Percentiles rank a stretch among this genome's conserved stretches.
phyloP scores from a whole-genome alignment of 1,284 basidiomycete species.

The Trametes polyzona region DNA sequence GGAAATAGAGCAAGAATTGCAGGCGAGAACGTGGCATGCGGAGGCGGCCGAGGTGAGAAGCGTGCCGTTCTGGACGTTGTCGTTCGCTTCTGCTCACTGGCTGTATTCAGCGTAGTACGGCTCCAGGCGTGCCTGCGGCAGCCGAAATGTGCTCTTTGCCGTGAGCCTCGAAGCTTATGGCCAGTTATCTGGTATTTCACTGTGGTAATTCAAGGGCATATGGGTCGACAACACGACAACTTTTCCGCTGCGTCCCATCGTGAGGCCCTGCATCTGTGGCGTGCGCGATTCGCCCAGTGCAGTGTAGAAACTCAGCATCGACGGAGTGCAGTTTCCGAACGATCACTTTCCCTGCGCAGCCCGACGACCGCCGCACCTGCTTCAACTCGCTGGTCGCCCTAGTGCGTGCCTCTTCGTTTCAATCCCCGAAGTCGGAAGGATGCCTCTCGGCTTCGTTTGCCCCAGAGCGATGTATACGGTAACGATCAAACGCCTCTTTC shows the following conservation, averaged over 20 bases:
- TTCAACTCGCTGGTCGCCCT: neutral
- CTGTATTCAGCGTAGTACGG: neutral
- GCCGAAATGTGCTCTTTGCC: neutral
- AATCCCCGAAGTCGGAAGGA: neutral
- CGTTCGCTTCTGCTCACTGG: neutral
- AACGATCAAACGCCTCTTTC: neutral
- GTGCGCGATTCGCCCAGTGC: neutral
- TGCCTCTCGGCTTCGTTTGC: neutral
- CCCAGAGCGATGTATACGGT: neutral
- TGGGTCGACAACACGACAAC: no score
- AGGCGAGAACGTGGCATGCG: constrained; percentile 2
- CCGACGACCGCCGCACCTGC: neutral
- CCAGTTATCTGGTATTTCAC: no score
- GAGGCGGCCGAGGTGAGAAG: constrained; percentile 2
- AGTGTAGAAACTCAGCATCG: neutral
- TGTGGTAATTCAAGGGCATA: no score
- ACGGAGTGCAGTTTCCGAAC: neutral
- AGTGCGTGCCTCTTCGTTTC: neutral
- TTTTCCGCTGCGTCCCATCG: neutral
- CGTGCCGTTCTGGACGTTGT: neutral
- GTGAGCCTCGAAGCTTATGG: neutral
- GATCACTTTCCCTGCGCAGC: neutral
- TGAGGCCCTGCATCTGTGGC: no score
- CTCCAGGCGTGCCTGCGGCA: neutral
- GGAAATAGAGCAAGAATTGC: neutral